Percentiles rank a stretch among this genome's conserved stretches.
These are phyloP conservation scores for Powellomyces hirtus DNA, from an alignment of 192 early-diverging fungal species.

Conservation along the genomic window DNA sequence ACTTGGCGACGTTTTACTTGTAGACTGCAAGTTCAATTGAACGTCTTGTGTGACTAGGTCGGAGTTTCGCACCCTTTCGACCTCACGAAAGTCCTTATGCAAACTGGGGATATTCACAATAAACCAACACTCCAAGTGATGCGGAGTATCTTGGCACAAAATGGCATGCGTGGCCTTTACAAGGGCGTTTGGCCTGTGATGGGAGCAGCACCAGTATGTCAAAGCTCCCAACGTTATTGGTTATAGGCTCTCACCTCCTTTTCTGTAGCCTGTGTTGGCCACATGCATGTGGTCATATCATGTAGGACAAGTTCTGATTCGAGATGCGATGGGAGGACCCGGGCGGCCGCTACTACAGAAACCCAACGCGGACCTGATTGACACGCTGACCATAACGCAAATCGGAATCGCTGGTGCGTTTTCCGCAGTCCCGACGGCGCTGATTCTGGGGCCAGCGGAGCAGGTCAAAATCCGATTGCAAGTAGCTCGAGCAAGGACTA, in stretches of 20 bases:
- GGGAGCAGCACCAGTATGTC: conserved; percentile 74
- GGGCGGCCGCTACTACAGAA: not conserved
- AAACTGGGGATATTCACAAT: conserved; percentile 68
- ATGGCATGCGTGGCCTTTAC: conserved; percentile 88
- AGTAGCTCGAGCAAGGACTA: conserved; percentile 56
- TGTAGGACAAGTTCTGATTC: conserved; percentile 18
- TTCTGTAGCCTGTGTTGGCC: conserved; percentile 22
- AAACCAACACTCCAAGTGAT: conserved; percentile 66
- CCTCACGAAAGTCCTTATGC: conserved; percentile 89
- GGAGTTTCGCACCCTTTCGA: conserved; percentile 74
- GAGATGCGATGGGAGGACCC: conserved; percentile 10
- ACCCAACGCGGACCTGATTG: conserved; percentile 16
- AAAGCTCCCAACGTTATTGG: not conserved
- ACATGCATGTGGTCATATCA: conserved; percentile 26
- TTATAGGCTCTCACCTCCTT: not conserved
- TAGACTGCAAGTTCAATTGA: no score
- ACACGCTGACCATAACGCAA: conserved; percentile 60
- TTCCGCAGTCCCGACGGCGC: conserved; percentile 87
- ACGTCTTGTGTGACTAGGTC: conserved; percentile 1
- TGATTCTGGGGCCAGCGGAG: conserved; percentile 90
- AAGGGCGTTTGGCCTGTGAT: conserved; percentile 88
- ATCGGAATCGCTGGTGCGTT: conserved; percentile 82
- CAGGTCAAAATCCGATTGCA: conserved; percentile 94
- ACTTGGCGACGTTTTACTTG: no score
- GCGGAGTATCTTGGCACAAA: conserved; percentile 70